These are phyloP conservation scores for Adansonia digitata DNA, from an alignment of 345 rosid genomes.

Conservation along the genomic window DNA sequence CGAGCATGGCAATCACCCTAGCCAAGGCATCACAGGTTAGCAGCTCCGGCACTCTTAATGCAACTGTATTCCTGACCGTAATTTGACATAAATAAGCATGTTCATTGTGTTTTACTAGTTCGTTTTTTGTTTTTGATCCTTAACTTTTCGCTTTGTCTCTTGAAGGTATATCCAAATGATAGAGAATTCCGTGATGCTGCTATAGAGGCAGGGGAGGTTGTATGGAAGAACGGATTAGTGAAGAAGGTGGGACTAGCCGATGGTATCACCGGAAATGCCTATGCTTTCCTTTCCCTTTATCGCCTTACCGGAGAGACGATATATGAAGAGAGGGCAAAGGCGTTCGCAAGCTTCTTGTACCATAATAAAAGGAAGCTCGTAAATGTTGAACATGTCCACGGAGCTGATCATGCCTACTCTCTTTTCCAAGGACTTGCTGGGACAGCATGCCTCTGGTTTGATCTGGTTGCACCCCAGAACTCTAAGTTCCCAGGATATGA, in stretches of 20 bases:
- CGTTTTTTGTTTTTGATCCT: neutral
- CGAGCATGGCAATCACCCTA: constrained; percentile 65
- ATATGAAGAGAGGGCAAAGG: constrained; percentile 72
- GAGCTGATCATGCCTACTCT: constrained; percentile 41
- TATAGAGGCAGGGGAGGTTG: constrained; percentile 94
- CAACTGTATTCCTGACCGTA: neutral
- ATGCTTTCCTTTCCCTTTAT: constrained; percentile 70
- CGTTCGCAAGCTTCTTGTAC: constrained; percentile 65
- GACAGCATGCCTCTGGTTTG: constrained; percentile 68
- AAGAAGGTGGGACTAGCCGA: constrained; percentile 79
- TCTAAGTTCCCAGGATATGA: constrained; percentile 85
- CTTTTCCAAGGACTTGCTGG: constrained; percentile 81
- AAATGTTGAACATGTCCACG: constrained; percentile 18
- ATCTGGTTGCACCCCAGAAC: constrained; percentile 39
- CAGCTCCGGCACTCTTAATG: neutral
- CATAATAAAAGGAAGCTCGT: constrained; percentile 34
- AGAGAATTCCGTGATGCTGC: constrained; percentile 78
- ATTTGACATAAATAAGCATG: neutral
- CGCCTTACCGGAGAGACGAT: constrained; percentile 69
- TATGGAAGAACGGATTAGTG: constrained; percentile 81
- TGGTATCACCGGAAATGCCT: constrained; percentile 79
- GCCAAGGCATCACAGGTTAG: constrained; percentile 80
- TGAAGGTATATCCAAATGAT: constrained; percentile 55
- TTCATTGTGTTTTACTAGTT: neutral
- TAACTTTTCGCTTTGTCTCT: neutral